Evolutionary conservation across 306 rosid genomes (phyloP).

Genomic region (Nissolia schottii): DNA sequence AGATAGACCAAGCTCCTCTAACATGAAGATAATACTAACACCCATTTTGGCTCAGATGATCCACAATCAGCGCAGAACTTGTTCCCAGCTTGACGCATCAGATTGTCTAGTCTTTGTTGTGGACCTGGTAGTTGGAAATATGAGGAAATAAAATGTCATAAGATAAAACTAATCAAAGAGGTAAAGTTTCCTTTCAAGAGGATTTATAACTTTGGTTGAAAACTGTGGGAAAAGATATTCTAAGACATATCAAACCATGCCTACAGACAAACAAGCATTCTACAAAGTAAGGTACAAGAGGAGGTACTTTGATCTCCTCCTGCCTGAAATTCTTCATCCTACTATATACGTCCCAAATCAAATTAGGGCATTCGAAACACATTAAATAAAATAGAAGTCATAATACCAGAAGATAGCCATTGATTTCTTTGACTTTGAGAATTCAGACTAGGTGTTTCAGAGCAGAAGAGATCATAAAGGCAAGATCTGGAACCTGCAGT

Average conservation of each 20-base stretch:
- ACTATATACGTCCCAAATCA: background rate
- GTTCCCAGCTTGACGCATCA: constrained; percentile 64
- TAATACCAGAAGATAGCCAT: constrained; percentile 43
- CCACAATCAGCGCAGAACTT: constrained; percentile 89
- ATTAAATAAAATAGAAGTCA: background rate
- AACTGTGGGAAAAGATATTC: background rate
- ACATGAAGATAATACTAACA: constrained; percentile 51
- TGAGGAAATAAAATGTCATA: background rate
- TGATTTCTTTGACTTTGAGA: constrained; percentile 38
- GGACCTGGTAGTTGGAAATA: constrained; percentile 48
- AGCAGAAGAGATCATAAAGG: constrained; percentile 75
- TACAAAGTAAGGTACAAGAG: background rate
- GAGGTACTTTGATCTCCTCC: background rate
- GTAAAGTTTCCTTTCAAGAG: background rate
- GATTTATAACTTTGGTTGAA: background rate
- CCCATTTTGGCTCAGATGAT: constrained; percentile 94
- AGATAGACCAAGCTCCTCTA: background rate
- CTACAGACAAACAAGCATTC: background rate
- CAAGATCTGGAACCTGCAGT: constrained; percentile 51
- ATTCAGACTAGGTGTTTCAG: constrained; percentile 51
- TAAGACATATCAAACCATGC: background rate
- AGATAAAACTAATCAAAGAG: background rate
- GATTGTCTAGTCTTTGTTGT: constrained; percentile 61
- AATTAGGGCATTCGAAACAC: background rate
- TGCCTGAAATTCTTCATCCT: background rate